Evolutionary conservation across 352 stramenopile species (phyloP).

Genomic region (Phytophthora nicotianae): DNA sequence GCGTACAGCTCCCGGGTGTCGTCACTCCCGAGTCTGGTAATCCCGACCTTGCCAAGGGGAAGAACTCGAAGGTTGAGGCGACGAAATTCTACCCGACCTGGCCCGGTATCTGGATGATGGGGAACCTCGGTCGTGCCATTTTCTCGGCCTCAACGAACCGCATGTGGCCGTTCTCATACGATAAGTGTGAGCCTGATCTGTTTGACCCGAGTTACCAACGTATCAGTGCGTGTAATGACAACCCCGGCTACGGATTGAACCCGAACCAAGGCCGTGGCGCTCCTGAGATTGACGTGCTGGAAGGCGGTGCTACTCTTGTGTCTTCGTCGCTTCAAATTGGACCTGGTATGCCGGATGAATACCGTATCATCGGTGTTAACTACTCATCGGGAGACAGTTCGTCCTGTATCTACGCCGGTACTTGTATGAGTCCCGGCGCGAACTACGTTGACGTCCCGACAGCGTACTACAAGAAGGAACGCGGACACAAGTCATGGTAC

Average conservation of each 20-base stretch:
- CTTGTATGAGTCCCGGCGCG: constrained; percentile 45
- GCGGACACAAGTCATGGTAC: constrained; percentile 64
- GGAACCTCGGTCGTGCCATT: constrained; percentile 95
- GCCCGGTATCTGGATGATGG: constrained; percentile 96
- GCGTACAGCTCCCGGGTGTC: constrained; percentile 84
- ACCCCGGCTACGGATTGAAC: constrained; percentile 92
- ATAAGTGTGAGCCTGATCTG: constrained; percentile 82
- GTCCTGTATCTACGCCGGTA: constrained; percentile 43
- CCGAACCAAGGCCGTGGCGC: constrained; percentile 82
- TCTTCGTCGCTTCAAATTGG: constrained; percentile 92
- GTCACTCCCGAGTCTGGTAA: constrained; percentile 54
- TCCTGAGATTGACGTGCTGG: constrained; percentile 96
- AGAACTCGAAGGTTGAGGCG: constrained; percentile 59
- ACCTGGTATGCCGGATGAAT: constrained; percentile 69
- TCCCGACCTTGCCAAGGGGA: constrained; percentile 46
- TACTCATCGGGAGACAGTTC: constrained; percentile 19
- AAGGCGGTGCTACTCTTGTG: constrained; percentile 78
- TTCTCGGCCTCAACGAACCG: constrained; percentile 94
- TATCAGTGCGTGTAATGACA: constrained; percentile 89
- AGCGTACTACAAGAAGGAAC: constrained; percentile 35
- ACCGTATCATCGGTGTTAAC: constrained; percentile 53
- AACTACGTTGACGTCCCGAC: constrained; percentile 56
- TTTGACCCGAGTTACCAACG: constrained; percentile 64
- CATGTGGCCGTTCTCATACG: constrained; percentile 97
- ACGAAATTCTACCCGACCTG: constrained; percentile 84